Evolutionary conservation across 148 eudicot genomes (phyloP).

Genomic region (Beta vulgaris): DNA sequence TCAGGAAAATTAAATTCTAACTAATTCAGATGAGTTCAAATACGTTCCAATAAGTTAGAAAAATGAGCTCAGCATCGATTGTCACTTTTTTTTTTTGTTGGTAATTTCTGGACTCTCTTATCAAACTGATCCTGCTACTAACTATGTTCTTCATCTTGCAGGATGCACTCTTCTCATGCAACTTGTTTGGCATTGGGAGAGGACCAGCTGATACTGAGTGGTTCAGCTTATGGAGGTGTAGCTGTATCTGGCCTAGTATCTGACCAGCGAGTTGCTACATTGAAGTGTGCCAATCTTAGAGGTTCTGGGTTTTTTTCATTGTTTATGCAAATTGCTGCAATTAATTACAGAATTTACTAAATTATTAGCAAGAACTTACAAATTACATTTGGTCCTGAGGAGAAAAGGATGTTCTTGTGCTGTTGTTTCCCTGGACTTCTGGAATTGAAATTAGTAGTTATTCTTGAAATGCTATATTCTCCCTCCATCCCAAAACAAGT

Average conservation of each 20-base stretch:
- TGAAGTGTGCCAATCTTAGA: conserved; percentile 47
- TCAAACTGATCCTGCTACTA: conserved; percentile 3
- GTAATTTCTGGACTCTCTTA: background rate
- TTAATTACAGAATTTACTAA: background rate
- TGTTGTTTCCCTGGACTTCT: background rate
- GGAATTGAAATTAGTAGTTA: background rate
- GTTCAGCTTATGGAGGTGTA: conserved; percentile 60
- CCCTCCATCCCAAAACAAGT: background rate
- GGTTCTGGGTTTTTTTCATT: conserved; percentile 33
- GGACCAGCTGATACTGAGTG: conserved; percentile 64
- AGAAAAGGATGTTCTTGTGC: background rate
- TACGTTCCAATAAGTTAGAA: too few species aligned
- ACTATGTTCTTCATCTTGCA: conserved; percentile 30
- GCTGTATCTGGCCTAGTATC: conserved; percentile 52
- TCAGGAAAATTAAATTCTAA: too few species aligned
- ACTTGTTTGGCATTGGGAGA: conserved; percentile 64
- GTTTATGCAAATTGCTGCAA: background rate
- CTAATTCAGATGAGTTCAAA: too few species aligned
- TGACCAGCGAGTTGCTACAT: conserved; percentile 49
- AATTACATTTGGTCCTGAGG: background rate
- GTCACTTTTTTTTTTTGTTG: background rate
- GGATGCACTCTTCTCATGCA: conserved; percentile 63
- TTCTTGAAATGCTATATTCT: background rate
- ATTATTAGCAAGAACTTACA: background rate
- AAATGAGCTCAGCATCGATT: too few species aligned